Percentiles rank a stretch among this genome's conserved stretches.
Evolutionary conservation across 805 yeast species (phyloP).

Genomic region (Tetrapisispora nanseiensis): DNA sequence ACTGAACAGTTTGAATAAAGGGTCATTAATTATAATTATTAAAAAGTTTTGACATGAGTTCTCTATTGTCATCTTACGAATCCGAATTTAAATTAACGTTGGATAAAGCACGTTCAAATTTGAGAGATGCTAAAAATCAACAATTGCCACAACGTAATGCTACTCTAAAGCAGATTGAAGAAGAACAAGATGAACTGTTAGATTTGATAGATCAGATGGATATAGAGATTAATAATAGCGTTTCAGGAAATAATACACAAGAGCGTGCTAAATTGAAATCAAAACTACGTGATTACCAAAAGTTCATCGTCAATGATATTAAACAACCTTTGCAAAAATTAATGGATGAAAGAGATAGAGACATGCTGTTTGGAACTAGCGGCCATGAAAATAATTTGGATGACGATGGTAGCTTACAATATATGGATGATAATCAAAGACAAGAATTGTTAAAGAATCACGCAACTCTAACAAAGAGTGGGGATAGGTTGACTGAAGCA

Average conservation of each 20-base stretch:
- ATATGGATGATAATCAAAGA: slow-evolving; percentile 54
- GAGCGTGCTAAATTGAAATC: slow-evolving; percentile 60
- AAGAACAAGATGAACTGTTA: slow-evolving; percentile 25
- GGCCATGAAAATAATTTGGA: slow-evolving; percentile 9
- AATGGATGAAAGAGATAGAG: slow-evolving; percentile 63
- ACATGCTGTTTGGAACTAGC: slow-evolving; percentile 56
- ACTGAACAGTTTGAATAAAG: too few species aligned
- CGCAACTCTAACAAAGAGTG: slow-evolving; percentile 69
- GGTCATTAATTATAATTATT: too few species aligned
- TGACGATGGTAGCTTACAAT: background rate
- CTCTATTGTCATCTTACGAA: slow-evolving; percentile 28
- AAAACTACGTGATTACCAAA: slow-evolving; percentile 62
- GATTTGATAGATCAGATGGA: slow-evolving; percentile 82
- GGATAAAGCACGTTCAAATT: slow-evolving; percentile 17
- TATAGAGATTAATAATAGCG: slow-evolving; percentile 72
- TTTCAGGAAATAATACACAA: slow-evolving; percentile 20
- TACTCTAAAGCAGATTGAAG: slow-evolving; percentile 21
- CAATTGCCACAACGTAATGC: slow-evolving; percentile 17
- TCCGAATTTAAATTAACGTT: slow-evolving; percentile 30
- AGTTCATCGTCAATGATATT: slow-evolving; percentile 44
- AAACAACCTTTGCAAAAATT: slow-evolving; percentile 46
- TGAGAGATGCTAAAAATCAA: slow-evolving; percentile 15
- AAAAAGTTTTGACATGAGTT: too few species aligned
- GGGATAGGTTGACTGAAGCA: slow-evolving; percentile 76
- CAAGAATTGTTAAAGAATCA: slow-evolving; percentile 70